phyloP scores from a whole-genome alignment of 2,329 filamentous ascomycete genomes.

The Pseudogymnoascus sp. region DNA sequence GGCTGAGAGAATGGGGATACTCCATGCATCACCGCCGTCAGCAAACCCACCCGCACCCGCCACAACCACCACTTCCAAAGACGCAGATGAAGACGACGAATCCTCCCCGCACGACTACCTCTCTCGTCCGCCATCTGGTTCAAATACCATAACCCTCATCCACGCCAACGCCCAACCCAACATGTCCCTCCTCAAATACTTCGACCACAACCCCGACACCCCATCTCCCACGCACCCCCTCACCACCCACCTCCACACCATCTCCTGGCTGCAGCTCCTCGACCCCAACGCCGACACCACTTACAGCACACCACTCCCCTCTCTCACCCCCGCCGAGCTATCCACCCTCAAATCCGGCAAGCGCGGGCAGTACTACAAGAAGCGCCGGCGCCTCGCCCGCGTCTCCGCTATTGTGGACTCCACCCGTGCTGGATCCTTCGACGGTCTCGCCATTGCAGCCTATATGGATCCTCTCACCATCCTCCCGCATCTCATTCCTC shows the following conservation, averaged over 20 bases:
- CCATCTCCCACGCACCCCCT: slow-evolving; percentile 66
- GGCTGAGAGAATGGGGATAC: slow-evolving; percentile 61
- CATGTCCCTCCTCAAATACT: slow-evolving; percentile 79
- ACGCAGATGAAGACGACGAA: slow-evolving; percentile 12
- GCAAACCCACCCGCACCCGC: neutral
- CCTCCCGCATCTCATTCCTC: slow-evolving; percentile 64
- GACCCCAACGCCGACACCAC: slow-evolving; percentile 65
- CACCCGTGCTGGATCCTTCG: slow-evolving; percentile 66
- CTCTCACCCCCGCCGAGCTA: slow-evolving; percentile 51
- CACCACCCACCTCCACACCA: slow-evolving; percentile 66
- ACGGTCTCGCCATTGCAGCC: slow-evolving; percentile 73
- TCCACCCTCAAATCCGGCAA: slow-evolving; percentile 70
- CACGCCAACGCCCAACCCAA: slow-evolving; percentile 83
- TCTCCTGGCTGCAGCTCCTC: slow-evolving; percentile 89
- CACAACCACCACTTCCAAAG: neutral
- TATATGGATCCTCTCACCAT: slow-evolving; percentile 74
- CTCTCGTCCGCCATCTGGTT: slow-evolving; percentile 55
- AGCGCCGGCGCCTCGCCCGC: slow-evolving; percentile 72
- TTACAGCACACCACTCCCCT: slow-evolving; percentile 58
- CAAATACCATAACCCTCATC: slow-evolving; percentile 72
- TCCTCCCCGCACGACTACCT: slow-evolving; percentile 30
- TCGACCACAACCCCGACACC: slow-evolving; percentile 67
- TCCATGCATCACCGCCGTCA: slow-evolving; percentile 33
- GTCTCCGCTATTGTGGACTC: slow-evolving; percentile 65
- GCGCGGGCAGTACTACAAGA: slow-evolving; percentile 78